These are phyloP conservation scores for Aspergillus neotritici DNA, from an alignment of 2,329 filamentous ascomycete genomes.

Conservation along the genomic window DNA sequence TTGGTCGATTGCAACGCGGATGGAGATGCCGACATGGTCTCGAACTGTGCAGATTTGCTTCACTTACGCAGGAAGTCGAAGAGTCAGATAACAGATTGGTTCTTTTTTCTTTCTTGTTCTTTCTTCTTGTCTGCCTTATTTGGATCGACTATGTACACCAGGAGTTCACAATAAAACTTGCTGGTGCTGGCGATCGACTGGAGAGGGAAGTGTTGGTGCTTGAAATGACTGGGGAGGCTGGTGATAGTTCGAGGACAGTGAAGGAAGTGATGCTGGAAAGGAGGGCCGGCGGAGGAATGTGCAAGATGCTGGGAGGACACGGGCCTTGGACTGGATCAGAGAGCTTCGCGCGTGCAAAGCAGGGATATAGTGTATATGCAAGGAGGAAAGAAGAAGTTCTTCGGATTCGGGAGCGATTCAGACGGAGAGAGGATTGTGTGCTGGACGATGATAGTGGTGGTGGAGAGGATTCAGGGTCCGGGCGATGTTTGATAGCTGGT, in stretches of 20 bases:
- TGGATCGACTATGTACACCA: constrained; percentile 70
- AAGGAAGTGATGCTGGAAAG: constrained; percentile 34
- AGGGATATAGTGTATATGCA: constrained; percentile 17
- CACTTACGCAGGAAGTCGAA: constrained; percentile 44
- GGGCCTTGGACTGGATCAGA: constrained; percentile 18
- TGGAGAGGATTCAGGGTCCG: constrained; percentile 17
- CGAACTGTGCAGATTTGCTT: constrained; percentile 25
- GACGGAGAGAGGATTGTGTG: constrained; percentile 18
- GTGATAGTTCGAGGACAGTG: constrained; percentile 26
- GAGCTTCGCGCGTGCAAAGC: constrained; percentile 18
- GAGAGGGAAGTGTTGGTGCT: constrained; percentile 36
- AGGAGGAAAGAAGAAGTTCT: constrained; percentile 13
- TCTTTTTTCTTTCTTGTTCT: constrained; percentile 44
- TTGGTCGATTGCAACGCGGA: constrained; percentile 55
- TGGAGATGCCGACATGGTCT: constrained; percentile 65
- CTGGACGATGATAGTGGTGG: constrained; percentile 15
- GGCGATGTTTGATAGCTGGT: constrained; percentile 15
- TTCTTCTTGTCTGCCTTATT: constrained; percentile 52
- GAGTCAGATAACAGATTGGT: constrained; percentile 27
- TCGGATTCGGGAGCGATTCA: constrained; percentile 19
- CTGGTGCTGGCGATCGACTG: constrained; percentile 59
- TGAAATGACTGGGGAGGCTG: constrained; percentile 24
- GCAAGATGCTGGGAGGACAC: constrained; percentile 24
- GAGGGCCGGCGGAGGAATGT: constrained; percentile 25
- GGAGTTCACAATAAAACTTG: constrained; percentile 86